phyloP scores from a whole-genome alignment of 768 basidiomycete species.

The Leucosporidium creatinivorum region DNA sequence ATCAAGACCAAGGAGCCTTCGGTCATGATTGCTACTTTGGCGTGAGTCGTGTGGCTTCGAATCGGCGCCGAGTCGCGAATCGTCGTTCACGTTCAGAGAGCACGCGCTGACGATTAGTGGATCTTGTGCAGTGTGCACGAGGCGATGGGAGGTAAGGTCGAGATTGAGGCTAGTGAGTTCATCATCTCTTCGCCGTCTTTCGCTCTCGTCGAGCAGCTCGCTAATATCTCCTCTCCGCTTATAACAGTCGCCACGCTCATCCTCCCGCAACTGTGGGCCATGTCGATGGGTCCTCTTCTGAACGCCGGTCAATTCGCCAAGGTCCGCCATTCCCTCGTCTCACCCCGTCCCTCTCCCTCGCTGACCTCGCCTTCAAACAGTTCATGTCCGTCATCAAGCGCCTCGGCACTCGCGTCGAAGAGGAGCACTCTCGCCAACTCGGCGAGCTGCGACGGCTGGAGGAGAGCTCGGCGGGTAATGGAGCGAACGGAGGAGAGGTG shows the following conservation, averaged over 20 bases:
- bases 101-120: not conserved
- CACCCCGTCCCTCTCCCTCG: too few species aligned
- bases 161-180: conserved; percentile 37
- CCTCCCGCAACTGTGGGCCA: conserved; percentile 85
- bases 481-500: conserved; percentile 39
- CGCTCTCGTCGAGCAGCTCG: conserved; percentile 76
- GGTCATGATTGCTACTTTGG: conserved; percentile 61
- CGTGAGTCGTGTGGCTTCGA: not conserved
- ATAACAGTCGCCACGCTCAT: conserved; percentile 85
- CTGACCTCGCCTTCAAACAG: conserved; percentile 39
- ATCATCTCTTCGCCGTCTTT: conserved; percentile 3
- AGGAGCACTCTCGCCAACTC: conserved; percentile 84
- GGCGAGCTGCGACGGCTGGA: conserved; percentile 87
- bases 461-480: conserved; percentile 43
- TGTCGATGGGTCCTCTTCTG: conserved; percentile 67
- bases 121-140: conserved; percentile 25
- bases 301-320: conserved; percentile 62
- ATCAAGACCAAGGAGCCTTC: conserved; percentile 94
- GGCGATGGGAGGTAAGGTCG: conserved; percentile 36
- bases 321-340: too few species aligned
- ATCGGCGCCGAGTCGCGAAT: too few species aligned
- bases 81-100: not conserved
- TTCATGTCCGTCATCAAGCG: conserved; percentile 64
- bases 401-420: conserved; percentile 72
- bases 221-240: conserved; percentile 62